Evolutionary conservation across 768 basidiomycete species (phyloP).

Genomic region (Cystobasidiopsis lactophilus): DNA sequence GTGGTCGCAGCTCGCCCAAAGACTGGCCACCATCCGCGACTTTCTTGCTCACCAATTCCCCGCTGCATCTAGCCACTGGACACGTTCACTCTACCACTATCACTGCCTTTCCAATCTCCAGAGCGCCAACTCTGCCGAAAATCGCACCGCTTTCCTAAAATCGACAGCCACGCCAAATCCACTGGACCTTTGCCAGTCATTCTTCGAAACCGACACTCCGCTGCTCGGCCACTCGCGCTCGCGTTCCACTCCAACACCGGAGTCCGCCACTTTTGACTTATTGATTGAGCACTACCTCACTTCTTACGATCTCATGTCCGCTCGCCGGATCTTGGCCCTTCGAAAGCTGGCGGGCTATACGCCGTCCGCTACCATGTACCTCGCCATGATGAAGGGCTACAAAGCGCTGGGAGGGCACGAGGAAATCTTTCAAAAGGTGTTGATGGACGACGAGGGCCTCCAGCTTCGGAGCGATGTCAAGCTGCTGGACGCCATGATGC

Average conservation of each 20-base stretch:
- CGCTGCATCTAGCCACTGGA: not conserved
- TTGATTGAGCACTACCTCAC: not conserved
- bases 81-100: not conserved
- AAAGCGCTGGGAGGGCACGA: not conserved
- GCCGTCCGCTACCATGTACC: not conserved
- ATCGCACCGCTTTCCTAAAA: too few species aligned
- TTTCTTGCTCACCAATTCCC: too few species aligned
- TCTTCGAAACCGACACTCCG: not conserved
- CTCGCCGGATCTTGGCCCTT: not conserved
- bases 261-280: not conserved
- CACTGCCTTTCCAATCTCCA: not conserved
- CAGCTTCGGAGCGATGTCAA: not conserved
- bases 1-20: too few species aligned
- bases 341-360: not conserved
- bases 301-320: not conserved
- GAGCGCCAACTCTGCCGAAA: too few species aligned
- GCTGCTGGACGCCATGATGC: not conserved
- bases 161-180: not conserved
- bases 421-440: not conserved
- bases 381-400: not conserved
- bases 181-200: not conserved
- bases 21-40: too few species aligned
- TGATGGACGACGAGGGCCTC: not conserved
- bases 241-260: too few species aligned
- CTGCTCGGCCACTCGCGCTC: too few species aligned